Evolutionary conservation across 768 basidiomycete species (phyloP), one percentile per base, ranked within the genome.

Genomic region (Tricholomella constricta): DNA sequence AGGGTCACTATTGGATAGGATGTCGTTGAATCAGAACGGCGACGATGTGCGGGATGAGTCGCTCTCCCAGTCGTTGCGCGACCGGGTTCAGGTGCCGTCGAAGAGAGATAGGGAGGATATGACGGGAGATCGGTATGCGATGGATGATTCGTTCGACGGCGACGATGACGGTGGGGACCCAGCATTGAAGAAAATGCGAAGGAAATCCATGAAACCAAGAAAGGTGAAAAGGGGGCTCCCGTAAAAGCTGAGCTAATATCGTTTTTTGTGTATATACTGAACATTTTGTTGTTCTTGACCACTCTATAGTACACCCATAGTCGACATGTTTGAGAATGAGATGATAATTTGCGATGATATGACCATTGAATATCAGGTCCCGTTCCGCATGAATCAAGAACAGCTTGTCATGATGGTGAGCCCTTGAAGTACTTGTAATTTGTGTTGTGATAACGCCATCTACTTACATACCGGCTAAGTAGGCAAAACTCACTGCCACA

Each of bases 51-150:
- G 51, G 11, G 36, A 54, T 26, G 59, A 52, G 23, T 23, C 29
- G 6, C 44, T 48, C 23, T 55, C 68, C 14, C 62, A 63, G 25
- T 72, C 75, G 2, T 60, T 77, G 52, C 67, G 70, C 23, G 75
- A 76, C 37, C 62, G 76, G 47, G 67, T 76, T 2, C 63, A 67
- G 40, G 65, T 76, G 20, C 75, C 75, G 8, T 65, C 71, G 26
- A 78, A 78, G 58, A 63, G 76, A 52, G 73, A 72, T 52, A 63
- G 68, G 26, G 70, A 73, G 0, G 73, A 74, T n/a, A 64, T 70
- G 64, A 48, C 40, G 10, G 48, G 52, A 1, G 45, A 57, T 40
- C 40, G 48, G 6, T 59, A 52, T 37, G 41, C 29, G 22, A 31
- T 34, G 22, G 66, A 68, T 23, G 47, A 50, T 7, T 52, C 60